Base-by-base conservation (phyloP, 495 filamentous ascomycete genomes). In the Xylaria scruposa region DNA sequence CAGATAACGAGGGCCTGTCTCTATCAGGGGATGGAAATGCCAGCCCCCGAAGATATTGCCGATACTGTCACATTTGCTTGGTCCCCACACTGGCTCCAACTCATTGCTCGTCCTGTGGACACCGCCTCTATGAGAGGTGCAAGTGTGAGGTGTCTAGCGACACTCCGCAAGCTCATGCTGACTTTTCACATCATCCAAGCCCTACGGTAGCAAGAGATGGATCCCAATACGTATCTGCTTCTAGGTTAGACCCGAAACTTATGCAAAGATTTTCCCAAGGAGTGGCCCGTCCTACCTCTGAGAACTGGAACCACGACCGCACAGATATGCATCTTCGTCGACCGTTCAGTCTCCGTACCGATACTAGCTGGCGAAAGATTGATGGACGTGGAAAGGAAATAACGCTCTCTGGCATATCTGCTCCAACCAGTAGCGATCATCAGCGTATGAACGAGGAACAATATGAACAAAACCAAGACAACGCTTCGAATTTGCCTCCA, bases 61-160 rank as follows among this genome's bases (percentile, higher is more conserved):
- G 76, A 53, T 73, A 80, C 63, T 83, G 80, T 68, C 82, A 82
- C 67, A 60, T 84, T n/a, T 83, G 81, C 71, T 81, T 79, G 51
- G 70, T 76, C 58, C 74, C 76, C 31, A 78, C 77, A 49, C 75
- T 73, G 67, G 76, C 80, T 33, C 78, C 77, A 47, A 74, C 72
- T 12, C 72, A 78, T 71, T 84, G 82, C 72, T 67, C 70, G 24
- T 78, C 80, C 44, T 82, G 82, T 51, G 81, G 79, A n/a, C 82
- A 84, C 72, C 75, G 70, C 5, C 68, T 82, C 19, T 84, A 80
- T 60, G 54, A 60, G 33, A 75, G 73, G 54, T 83, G 82, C 67
- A 70, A 65, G 38, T 75, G 68, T 59, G 80, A 78, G 29, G 68
- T 79, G 3, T 65, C 70, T 26, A 60, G 70, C 42, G 66, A 67